Conservation (phyloP, 2,329 filamentous ascomycete species). For the Beauveria rudraprayagi region DNA sequence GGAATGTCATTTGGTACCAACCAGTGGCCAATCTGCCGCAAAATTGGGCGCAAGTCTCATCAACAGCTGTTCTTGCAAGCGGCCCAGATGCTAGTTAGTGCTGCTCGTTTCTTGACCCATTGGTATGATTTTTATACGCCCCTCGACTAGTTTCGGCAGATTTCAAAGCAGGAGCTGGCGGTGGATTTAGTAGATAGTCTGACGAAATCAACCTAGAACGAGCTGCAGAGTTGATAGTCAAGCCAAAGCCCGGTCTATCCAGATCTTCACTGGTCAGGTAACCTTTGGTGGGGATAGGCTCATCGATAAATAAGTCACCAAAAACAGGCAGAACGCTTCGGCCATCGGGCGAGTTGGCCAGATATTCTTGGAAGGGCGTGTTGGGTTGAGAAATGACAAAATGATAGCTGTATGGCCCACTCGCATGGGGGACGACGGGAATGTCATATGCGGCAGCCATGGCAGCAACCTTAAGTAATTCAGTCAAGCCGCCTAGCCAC, state of each 20-base stretch:
- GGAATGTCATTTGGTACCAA: no score
- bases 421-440: conserved; percentile 90
- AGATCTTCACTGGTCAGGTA: conserved; percentile 72
- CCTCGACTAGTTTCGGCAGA: conserved; percentile 17
- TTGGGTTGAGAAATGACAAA: conserved; percentile 92
- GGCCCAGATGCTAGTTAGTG: no score
- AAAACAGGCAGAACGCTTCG: conserved; percentile 87
- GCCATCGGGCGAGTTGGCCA: conserved; percentile 87
- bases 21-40: no score
- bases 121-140: neutral
- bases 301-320: conserved; percentile 81
- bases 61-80: no score
- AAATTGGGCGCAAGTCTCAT: no score
- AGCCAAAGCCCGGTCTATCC: conserved; percentile 84
- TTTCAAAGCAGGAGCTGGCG: conserved; percentile 40
- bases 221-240: conserved; percentile 75
- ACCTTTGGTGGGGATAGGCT: conserved; percentile 79
- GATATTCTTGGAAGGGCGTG: conserved; percentile 90
- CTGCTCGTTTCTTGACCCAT: neutral
- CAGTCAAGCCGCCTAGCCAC: conserved; percentile 92
- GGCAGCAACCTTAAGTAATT: conserved; percentile 80
- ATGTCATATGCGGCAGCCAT: conserved; percentile 91
- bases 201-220: conserved; percentile 66
- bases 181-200: conserved; percentile 61
- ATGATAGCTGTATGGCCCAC: conserved; percentile 90